phyloP scores from a whole-genome alignment of 257 asterid species.

The Penstemon barbatus region DNA sequence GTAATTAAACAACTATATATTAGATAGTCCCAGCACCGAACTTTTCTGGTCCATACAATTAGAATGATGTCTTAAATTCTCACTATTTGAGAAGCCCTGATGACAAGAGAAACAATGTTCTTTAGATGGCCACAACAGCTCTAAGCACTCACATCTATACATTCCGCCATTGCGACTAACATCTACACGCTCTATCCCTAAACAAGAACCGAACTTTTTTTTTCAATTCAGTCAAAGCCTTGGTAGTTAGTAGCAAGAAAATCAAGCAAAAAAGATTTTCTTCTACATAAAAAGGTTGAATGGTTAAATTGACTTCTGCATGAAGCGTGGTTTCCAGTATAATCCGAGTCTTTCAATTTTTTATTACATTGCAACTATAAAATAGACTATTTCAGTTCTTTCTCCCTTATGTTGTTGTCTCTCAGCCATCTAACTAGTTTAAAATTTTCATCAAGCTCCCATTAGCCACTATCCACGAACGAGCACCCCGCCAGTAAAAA shows the following conservation, averaged over 20 bases:
- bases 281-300: constrained; percentile 23
- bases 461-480: constrained; percentile 66
- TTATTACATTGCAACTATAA: constrained; percentile 53
- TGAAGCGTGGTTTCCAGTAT: constrained; percentile 42
- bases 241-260: constrained; percentile 55
- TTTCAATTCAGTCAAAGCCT: constrained; percentile 60
- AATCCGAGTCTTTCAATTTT: constrained; percentile 35
- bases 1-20: constrained; percentile 48
- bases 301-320: constrained; percentile 30
- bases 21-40: constrained; percentile 40
- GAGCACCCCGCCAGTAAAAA: constrained; percentile 49
- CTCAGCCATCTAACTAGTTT: constrained; percentile 74
- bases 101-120: constrained; percentile 79
- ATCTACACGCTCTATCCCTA: constrained; percentile 34
- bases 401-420: constrained; percentile 65
- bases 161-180: constrained; percentile 39
- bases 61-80: constrained; percentile 57
- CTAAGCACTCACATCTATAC: constrained; percentile 82
- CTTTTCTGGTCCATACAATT: constrained; percentile 37
- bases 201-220: constrained; percentile 50
- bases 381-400: constrained; percentile 72
- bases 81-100: constrained; percentile 50
- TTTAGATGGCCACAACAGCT: constrained; percentile 66
- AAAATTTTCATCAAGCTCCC: constrained; percentile 55
- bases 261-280: constrained; percentile 36